Conservation (phyloP, 2,329 filamentous ascomycete genomes). For the Aspergillus floridensis region DNA sequence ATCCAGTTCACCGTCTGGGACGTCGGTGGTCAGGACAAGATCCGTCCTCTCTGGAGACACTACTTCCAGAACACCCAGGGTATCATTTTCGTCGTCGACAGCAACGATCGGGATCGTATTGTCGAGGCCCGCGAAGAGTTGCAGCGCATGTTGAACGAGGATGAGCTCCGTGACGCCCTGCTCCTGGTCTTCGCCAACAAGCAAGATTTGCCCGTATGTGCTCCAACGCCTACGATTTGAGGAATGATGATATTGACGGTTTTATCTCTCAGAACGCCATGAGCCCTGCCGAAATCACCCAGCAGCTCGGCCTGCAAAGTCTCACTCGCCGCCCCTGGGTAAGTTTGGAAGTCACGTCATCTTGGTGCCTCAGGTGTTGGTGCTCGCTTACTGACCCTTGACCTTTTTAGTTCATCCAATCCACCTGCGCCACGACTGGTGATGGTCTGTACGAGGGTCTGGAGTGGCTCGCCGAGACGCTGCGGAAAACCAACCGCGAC, state of each 20-base stretch:
- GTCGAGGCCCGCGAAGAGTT: constrained; percentile 95
- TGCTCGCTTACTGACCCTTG: neutral
- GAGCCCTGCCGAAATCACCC: constrained; percentile 99
- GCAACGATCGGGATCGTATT: constrained; percentile 97
- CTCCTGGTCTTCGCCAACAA: constrained; percentile 99
- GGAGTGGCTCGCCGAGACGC: constrained; percentile 82
- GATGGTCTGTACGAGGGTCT: constrained; percentile 99
- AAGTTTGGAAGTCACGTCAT: constrained; percentile 49
- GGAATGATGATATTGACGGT: constrained; percentile 11
- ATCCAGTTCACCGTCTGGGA: constrained; percentile 99
- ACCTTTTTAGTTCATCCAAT: constrained; percentile 84
- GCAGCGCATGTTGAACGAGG: constrained; percentile 97
- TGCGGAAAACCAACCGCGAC: constrained; percentile 65
- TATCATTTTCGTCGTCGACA: constrained; percentile 99
- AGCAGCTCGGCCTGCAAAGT: constrained; percentile 99
- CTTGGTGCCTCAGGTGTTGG: neutral
- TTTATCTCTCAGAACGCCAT: constrained; percentile 75
- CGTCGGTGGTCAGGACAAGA: constrained; percentile 99
- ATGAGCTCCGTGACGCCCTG: constrained; percentile 95
- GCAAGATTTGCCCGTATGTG: constrained; percentile 91
- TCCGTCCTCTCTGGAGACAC: constrained; percentile 97
- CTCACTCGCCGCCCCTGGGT: constrained; percentile 98
- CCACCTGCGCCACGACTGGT: constrained; percentile 96
- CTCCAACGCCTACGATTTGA: neutral
- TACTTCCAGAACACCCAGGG: constrained; percentile 99